Conservation (phyloP, 164 flowering plant species). For the Nelumbo lutea region DNA sequence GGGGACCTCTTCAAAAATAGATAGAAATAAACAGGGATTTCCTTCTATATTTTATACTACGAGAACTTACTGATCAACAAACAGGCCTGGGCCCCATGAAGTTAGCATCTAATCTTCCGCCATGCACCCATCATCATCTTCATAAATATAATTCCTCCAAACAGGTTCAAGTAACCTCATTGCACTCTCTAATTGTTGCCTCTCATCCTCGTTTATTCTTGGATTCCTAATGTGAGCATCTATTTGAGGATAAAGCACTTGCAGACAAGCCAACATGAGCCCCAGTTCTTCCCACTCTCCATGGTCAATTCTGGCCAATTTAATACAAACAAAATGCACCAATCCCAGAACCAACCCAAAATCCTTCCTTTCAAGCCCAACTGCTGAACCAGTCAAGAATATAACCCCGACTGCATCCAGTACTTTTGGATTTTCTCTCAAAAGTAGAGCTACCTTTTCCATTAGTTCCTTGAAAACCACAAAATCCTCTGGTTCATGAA, state of each 20-base stretch:
- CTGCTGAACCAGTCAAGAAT: constrained; percentile 28
- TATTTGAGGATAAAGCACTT: constrained; percentile 37
- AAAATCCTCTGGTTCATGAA: constrained; percentile 18
- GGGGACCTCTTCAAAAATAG: no score
- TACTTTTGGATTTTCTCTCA: constrained; percentile 36
- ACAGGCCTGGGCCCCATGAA: no score
- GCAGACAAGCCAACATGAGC: constrained; percentile 45
- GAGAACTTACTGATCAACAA: no score
- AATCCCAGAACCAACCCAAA: constrained; percentile 56
- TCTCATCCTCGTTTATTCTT: constrained; percentile 22
- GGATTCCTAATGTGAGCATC: constrained; percentile 37
- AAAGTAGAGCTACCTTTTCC: constrained; percentile 34
- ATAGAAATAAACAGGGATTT: no score
- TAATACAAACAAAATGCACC: constrained; percentile 57
- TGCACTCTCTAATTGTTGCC: constrained; percentile 30
- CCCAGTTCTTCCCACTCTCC: constrained; percentile 47
- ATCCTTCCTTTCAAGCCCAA: constrained; percentile 49
- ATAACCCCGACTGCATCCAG: constrained; percentile 61
- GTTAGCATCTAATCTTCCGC: no score
- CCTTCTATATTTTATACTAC: no score
- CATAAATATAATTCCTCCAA: constrained; percentile 28
- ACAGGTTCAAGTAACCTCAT: constrained; percentile 65
- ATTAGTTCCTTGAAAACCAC: constrained; percentile 45
- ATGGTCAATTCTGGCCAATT: constrained; percentile 38
- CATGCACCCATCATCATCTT: no score